Evolutionary conservation across 1,284 basidiomycete species (phyloP), one percentile per base, ranked within the genome.

Genomic region (Stygiomarasmius scandens): DNA sequence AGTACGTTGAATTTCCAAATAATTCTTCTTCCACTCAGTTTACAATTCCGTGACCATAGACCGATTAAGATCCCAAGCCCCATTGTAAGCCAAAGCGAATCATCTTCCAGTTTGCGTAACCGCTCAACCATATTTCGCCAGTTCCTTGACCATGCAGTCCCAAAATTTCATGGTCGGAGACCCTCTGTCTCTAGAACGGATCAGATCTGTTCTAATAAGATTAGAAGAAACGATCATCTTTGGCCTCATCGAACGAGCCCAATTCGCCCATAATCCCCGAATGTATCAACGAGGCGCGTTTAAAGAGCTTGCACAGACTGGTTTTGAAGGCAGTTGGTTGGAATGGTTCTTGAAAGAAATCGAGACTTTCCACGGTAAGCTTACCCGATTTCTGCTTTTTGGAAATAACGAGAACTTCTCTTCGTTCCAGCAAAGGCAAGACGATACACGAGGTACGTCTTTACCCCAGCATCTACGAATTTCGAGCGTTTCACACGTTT

Each of bases 191-290:
- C 78, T 97, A 24, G 89, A 94, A 56, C 82, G 86, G 57, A 98
- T 99, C 66, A 83, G 97, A 58, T 86, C 87, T 19, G 90, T 95
- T 54, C 81, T 99, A 16, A 88, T 85, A 63, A 85, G 97, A 19
- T 85, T 99, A 20, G 97, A 99, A 70, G 97, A 99, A 66, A 99
- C 96, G 20, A 99, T 99, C 77, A 97, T 98, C 70, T 99, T 99
- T 70, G 88, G 84, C 54, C 82, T 96, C 64, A 99, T 99, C 67
- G 97, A 99, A 73, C 87, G 97, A 24, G 96, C 95, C 0, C 96
- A 99, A 71, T 99, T 98, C 68, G 94, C 94, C 0, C 89, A 93
- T 71, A 98, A 99, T 69, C 86, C 89, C n/a, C 83, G 81, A 58
- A 96, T 97, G 64, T 99, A 99, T 77, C 77, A 88, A 56, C 80